These are phyloP conservation scores for Exophiala phaeomuriformis DNA, from an alignment of 2,329 filamentous ascomycete species.

Conservation along the genomic window DNA sequence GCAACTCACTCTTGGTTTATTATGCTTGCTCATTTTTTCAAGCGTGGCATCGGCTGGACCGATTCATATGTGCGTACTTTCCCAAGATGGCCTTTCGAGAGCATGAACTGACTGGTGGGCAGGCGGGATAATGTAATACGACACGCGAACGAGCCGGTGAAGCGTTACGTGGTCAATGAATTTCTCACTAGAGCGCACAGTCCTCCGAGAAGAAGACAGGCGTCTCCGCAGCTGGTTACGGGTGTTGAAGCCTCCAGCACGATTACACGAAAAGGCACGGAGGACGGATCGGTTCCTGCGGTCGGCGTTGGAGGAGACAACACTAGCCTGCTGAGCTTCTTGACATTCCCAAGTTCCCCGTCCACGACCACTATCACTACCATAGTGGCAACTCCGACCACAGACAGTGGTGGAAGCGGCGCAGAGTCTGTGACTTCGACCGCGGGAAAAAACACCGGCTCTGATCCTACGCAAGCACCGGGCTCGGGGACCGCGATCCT, in stretches of 20 bases:
- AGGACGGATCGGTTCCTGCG: slow-evolving; percentile 25
- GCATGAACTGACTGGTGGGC: slow-evolving; percentile 3
- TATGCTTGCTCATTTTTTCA: slow-evolving; percentile 10
- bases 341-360: slow-evolving; percentile 7
- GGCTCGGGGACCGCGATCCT: neutral
- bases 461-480: neutral
- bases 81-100: neutral
- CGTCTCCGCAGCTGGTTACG: slow-evolving; percentile 7
- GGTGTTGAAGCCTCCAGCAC: slow-evolving; percentile 9
- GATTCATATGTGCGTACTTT: slow-evolving; percentile 16
- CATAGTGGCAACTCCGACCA: neutral
- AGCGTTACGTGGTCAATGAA: slow-evolving; percentile 16
- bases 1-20: slow-evolving; percentile 2
- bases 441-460: neutral
- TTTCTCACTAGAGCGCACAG: neutral
- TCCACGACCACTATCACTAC: slow-evolving; percentile 1
- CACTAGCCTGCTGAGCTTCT: slow-evolving; percentile 18
- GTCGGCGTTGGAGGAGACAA: slow-evolving; percentile 22
- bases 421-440: neutral
- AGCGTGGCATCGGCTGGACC: slow-evolving; percentile 22
- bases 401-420: neutral
- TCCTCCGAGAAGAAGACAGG: slow-evolving; percentile 5
- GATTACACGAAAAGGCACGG: slow-evolving; percentile 15
- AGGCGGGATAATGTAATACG: slow-evolving; percentile 19
- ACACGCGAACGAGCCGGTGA: slow-evolving; percentile 6